These are phyloP conservation scores for Panicum virgatum DNA, from an alignment of 202 grass and related monocot genomes.

Conservation along the genomic window DNA sequence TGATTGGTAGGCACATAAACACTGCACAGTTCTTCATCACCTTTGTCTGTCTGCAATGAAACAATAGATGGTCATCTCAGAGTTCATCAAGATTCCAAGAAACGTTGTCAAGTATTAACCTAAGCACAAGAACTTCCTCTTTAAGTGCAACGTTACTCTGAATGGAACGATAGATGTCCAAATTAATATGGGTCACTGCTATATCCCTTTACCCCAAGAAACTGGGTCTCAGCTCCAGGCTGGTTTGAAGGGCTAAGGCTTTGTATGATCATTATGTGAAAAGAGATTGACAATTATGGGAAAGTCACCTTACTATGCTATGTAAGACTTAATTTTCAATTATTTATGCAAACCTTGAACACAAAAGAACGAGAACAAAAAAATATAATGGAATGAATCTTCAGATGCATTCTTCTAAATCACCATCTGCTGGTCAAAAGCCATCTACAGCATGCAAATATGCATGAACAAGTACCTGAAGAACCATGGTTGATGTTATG, in stretches of 20 bases:
- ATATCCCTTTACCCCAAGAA: not conserved
- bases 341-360: not conserved
- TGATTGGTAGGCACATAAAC: slow-evolving; percentile 98
- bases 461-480: slow-evolving; percentile 74
- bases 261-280: not conserved
- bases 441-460: not conserved
- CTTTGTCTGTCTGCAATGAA: slow-evolving; percentile 83
- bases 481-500: slow-evolving; percentile 87
- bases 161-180: not conserved
- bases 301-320: not conserved
- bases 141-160: not conserved
- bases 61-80: slow-evolving; percentile 32
- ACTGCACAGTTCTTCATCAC: slow-evolving; percentile 97
- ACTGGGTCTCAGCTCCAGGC: not conserved
- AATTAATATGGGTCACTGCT: not conserved
- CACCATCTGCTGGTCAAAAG: slow-evolving; percentile 1
- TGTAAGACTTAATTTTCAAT: not conserved
- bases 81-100: slow-evolving; percentile 19
- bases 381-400: not conserved
- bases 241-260: not conserved
- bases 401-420: not conserved
- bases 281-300: not conserved
- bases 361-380: slow-evolving; percentile 2
- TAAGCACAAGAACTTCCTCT: not conserved
- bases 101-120: not conserved